phyloP scores from a whole-genome alignment of 345 rosid genomes.

The Balakata baccata region DNA sequence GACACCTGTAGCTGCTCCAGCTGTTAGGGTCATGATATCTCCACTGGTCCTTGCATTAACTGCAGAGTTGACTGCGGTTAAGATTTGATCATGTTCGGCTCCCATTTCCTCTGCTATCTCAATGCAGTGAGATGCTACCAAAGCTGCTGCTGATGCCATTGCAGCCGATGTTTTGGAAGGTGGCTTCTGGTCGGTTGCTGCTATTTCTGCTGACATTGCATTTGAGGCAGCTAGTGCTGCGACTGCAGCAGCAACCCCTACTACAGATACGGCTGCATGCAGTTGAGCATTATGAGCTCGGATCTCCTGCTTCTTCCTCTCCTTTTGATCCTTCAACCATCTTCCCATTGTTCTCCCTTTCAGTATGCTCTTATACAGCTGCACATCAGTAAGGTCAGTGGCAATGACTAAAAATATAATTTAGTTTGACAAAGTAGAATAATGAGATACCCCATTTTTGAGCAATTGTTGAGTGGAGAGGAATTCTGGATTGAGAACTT shows the following conservation, averaged over 20 bases:
- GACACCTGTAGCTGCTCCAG: constrained; percentile 93
- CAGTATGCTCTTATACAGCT: constrained; percentile 70
- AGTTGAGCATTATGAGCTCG: constrained; percentile 77
- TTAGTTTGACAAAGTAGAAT: constrained; percentile 7
- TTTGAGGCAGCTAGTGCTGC: constrained; percentile 70
- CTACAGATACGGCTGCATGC: constrained; percentile 92
- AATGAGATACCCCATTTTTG: constrained; percentile 49
- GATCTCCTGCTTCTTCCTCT: constrained; percentile 81
- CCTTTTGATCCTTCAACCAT: constrained; percentile 85
- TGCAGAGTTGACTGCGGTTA: constrained; percentile 67
- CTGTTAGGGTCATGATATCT: constrained; percentile 88
- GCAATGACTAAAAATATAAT: not conserved
- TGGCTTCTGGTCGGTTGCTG: constrained; percentile 29
- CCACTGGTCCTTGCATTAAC: constrained; percentile 73
- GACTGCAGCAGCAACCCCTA: constrained; percentile 86
- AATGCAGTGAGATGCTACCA: constrained; percentile 85
- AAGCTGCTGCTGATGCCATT: constrained; percentile 83
- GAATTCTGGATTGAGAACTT: constrained; percentile 57
- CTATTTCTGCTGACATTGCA: constrained; percentile 39
- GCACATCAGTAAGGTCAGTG: constrained; percentile 17
- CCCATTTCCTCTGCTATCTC: constrained; percentile 94
- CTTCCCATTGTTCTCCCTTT: constrained; percentile 80
- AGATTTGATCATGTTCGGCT: constrained; percentile 75
- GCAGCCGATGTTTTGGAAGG: constrained; percentile 47
- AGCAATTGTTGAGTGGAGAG: constrained; percentile 50